These are phyloP conservation scores for Geotrichum aggregatum DNA, from an alignment of 1,139 yeast species.

Conservation along the genomic window DNA sequence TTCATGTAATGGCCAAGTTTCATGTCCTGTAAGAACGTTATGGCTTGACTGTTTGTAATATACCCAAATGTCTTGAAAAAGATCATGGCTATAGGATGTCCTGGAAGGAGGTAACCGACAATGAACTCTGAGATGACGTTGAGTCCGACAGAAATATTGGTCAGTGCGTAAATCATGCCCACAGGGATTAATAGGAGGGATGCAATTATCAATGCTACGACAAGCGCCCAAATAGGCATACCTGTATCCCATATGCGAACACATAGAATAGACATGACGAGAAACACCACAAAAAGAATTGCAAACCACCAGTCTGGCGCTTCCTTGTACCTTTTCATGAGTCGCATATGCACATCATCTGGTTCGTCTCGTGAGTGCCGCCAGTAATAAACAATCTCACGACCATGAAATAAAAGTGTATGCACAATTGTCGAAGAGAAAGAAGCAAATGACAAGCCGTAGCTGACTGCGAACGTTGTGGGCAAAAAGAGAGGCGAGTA, in stretches of 20 bases:
- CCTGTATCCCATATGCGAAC: conserved; percentile 45
- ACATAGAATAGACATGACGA: conserved; percentile 49
- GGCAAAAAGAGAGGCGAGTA: conserved; percentile 63
- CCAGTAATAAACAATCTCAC: conserved; percentile 48
- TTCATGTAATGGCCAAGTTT: conserved; percentile 62
- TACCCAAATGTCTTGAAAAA: conserved; percentile 59
- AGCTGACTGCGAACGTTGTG: conserved; percentile 58
- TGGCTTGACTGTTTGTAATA: conserved; percentile 56
- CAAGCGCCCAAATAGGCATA: conserved; percentile 49
- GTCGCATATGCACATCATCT: conserved; percentile 60
- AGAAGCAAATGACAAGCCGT: conserved; percentile 63
- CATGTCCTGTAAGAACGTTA: conserved; percentile 53
- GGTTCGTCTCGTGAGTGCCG: conserved; percentile 43
- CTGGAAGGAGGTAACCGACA: conserved; percentile 61
- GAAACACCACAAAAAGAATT: conserved; percentile 46
- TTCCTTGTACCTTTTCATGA: conserved; percentile 56
- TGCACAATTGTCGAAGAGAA: conserved; percentile 56
- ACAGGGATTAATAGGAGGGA: conserved; percentile 54
- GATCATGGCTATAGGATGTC: conserved; percentile 58
- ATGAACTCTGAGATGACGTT: conserved; percentile 60
- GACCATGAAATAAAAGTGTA: conserved; percentile 53
- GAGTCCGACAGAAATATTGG: conserved; percentile 53
- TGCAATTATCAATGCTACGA: conserved; percentile 51
- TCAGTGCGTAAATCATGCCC: conserved; percentile 51
- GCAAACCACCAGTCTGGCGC: conserved; percentile 68